A percentile compares a stretch with the other conserved stretches of the same genome.
These are phyloP conservation scores for Rhizopogon vinicolor DNA, from an alignment of 768 basidiomycete species.

Conservation along the genomic window DNA sequence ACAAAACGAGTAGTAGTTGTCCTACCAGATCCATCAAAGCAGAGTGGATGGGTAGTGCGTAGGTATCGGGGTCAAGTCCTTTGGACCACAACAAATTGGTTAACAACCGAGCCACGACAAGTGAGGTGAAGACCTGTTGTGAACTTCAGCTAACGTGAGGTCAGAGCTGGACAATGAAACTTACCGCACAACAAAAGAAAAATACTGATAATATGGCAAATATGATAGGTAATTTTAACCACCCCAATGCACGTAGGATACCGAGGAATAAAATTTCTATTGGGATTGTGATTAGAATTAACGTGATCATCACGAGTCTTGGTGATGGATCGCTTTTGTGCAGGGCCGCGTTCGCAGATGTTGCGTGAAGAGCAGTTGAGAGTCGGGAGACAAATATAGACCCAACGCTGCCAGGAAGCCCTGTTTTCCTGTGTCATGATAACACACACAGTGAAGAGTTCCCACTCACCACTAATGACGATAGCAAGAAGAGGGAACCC, in stretches of 20 bases:
- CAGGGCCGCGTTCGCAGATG: conserved; percentile 7
- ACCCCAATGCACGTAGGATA: conserved; percentile 62
- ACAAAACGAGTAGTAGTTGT: conserved; percentile 72
- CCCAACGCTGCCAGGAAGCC: conserved; percentile 85
- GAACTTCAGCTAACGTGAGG: not conserved
- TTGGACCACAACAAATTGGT: conserved; percentile 78
- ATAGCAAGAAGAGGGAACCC: conserved; percentile 87
- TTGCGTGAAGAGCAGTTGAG: conserved; percentile 79
- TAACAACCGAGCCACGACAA: conserved; percentile 58
- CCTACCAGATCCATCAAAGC: conserved; percentile 85
- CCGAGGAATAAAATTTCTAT: conserved; percentile 72
- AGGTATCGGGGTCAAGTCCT: conserved; percentile 83
- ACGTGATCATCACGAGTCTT: conserved; percentile 57
- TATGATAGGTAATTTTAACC: conserved; percentile 67
- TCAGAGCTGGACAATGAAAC: conserved; percentile 27
- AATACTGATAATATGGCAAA: conserved; percentile 65
- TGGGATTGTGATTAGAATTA: conserved; percentile 75
- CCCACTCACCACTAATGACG: conserved; percentile 71
- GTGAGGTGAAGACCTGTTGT: conserved; percentile 62
- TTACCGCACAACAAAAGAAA: conserved; percentile 75
- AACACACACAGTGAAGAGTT: not conserved
- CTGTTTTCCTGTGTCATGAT: conserved; percentile 27
- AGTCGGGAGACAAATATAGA: conserved; percentile 89
- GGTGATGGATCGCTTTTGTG: conserved; percentile 29
- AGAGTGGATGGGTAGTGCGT: conserved; percentile 90